A percentile compares a stretch with the other conserved stretches of the same genome.
phyloP scores from a whole-genome alignment of 2,329 filamentous ascomycete species.

The Rhytidhysteron rufulum region DNA sequence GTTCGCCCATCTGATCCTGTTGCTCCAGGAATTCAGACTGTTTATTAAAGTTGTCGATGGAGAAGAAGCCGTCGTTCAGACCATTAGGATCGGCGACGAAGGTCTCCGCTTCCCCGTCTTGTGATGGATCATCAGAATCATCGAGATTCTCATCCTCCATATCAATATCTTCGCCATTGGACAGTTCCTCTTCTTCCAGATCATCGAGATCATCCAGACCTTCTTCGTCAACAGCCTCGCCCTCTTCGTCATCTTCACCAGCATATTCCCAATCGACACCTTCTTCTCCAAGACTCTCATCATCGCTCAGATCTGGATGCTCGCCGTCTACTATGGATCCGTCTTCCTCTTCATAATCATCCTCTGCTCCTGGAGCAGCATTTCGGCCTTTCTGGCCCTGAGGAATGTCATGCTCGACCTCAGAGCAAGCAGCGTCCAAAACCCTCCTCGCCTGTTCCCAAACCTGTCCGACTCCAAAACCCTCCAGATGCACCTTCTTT shows the following conservation, averaged over 20 bases:
- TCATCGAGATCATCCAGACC: constrained; percentile 33
- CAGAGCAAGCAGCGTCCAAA: constrained; percentile 60
- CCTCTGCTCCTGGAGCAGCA: constrained; percentile 34
- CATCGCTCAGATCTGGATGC: constrained; percentile 17
- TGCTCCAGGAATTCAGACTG: constrained; percentile 86
- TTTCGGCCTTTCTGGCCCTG: constrained; percentile 20
- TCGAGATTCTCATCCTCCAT: constrained; percentile 30
- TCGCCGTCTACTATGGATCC: constrained; percentile 25
- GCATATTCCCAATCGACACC: constrained; percentile 18
- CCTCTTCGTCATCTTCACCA: constrained; percentile 28
- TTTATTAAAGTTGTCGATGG: constrained; percentile 94
- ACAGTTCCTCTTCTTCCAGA: constrained; percentile 25
- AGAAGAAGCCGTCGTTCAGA: constrained; percentile 97
- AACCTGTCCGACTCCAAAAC: constrained; percentile 82
- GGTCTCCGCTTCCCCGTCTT: constrained; percentile 50
- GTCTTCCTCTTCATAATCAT: constrained; percentile 24
- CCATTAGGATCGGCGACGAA: constrained; percentile 73
- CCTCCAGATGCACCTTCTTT: constrained; percentile 78
- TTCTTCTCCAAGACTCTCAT: constrained; percentile 12
- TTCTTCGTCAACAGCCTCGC: constrained; percentile 35
- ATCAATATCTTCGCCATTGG: constrained; percentile 25
- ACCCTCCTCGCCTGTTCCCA: constrained; percentile 92
- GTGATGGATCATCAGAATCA: constrained; percentile 38
- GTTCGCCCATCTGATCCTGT: constrained; percentile 74
- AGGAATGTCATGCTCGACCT: constrained; percentile 49